Percentiles rank a stretch among this genome's conserved stretches.
phyloP scores from a whole-genome alignment of 306 rosid species.

The Abrus precatorius region DNA sequence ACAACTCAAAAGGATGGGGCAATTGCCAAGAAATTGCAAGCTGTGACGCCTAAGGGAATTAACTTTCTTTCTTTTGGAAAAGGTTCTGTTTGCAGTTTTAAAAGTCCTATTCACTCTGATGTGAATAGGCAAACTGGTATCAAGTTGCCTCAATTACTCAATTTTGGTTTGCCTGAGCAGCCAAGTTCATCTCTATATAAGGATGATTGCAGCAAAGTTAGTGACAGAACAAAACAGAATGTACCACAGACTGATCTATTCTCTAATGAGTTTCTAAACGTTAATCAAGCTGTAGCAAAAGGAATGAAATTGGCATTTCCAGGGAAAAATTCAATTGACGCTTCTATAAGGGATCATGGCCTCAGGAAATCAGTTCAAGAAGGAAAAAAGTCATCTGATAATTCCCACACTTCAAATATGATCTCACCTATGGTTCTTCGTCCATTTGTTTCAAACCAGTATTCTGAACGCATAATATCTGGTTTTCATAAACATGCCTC shows the following conservation, averaged over 20 bases:
- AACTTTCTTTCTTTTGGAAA: constrained; percentile 78
- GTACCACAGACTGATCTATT: constrained; percentile 42
- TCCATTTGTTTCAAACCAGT: constrained; percentile 53
- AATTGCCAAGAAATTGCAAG: constrained; percentile 45
- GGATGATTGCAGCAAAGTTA: constrained; percentile 42
- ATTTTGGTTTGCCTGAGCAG: constrained; percentile 40
- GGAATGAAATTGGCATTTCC: constrained; percentile 47
- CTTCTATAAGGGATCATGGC: constrained; percentile 38
- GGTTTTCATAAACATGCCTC: constrained; percentile 55
- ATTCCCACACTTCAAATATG: constrained; percentile 48
- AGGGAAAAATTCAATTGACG: constrained; percentile 50
- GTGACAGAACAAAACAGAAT: constrained; percentile 43
- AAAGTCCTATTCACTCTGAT: constrained; percentile 49
- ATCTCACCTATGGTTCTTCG: constrained; percentile 49
- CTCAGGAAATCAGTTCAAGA: constrained; percentile 47
- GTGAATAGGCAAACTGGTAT: constrained; percentile 39
- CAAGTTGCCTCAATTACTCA: constrained; percentile 35
- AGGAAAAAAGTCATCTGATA: constrained; percentile 42
- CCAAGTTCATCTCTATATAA: constrained; percentile 33
- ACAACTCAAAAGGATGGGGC: constrained; percentile 45
- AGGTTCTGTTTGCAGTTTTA: constrained; percentile 53
- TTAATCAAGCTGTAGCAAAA: constrained; percentile 49
- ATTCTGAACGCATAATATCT: constrained; percentile 57
- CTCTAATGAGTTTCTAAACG: constrained; percentile 45
- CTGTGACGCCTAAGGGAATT: constrained; percentile 67